Base-by-base conservation (phyloP, 257 asterid species). In the Ehretia macrophylla region DNA sequence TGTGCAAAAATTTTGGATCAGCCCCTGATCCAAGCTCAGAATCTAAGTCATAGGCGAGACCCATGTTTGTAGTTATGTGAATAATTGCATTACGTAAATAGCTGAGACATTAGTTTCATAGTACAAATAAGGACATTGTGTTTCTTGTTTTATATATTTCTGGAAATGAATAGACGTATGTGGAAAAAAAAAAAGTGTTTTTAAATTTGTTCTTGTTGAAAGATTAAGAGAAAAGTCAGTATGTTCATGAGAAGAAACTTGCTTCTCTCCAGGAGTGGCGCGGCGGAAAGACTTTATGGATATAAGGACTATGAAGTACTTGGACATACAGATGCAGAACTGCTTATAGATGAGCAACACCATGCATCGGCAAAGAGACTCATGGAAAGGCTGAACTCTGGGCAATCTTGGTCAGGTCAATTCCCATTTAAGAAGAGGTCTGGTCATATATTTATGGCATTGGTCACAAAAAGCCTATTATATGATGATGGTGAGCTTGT, bases 281-380 rank as follows among this genome's bases (percentile, higher is more conserved):
- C 93, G 0, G 95, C 97, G 35, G 95, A 86, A 72, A 84, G 77
- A 46, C 88, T 90, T 51, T 90, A 57, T 62, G 96, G 87, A 17
- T 86, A 90, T 66, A 83, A 78, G 62, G 77, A 73, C 45, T 47
- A 69, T 35, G 95, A 90, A 78, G 86, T 76, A 21, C 14, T 84
- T 20, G 93, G 92, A 63, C 74, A 65, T 27, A 71, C 63, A 59
- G 79, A 42, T 9, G 52, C 39, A 32, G 82, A 74, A 14, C 74
- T 84, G 55, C 77, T 81, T 53, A 60, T 70, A 55, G 80, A 74
- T 38, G 85, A 81, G 77, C 83, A 76, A 47, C 65, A 76, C 60
- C 74, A 55, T 17, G 73, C 56, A 17, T 62, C 72, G 51, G 85
- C 78, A 8, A 52, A 42, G 52, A 55, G 16, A 20, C 64, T 75